phyloP scores from a whole-genome alignment of 23 red algal species.

The Gracilariopsis chorda region DNA sequence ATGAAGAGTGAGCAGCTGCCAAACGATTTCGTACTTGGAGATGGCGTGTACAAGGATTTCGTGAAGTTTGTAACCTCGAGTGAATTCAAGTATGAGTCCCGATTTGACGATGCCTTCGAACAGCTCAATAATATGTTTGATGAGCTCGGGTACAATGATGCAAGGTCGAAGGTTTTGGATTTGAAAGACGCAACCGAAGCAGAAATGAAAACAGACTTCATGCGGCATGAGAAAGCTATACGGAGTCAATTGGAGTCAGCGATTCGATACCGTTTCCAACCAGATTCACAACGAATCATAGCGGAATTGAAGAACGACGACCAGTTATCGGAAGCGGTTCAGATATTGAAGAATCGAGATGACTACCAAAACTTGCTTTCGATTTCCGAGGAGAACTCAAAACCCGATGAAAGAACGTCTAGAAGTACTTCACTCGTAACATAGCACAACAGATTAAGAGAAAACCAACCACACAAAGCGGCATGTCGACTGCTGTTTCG shows the following conservation, averaged over 20 bases:
- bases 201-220: slow-evolving; percentile 85
- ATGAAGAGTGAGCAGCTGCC: slow-evolving; percentile 6
- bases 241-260: slow-evolving; percentile 73
- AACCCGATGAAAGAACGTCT: neutral
- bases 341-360: neutral
- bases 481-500: no score
- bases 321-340: slow-evolving; percentile 57
- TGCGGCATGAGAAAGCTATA: slow-evolving; percentile 63
- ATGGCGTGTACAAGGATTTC: slow-evolving; percentile 82
- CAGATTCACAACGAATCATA: slow-evolving; percentile 73
- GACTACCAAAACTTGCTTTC: slow-evolving; percentile 27
- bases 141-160: slow-evolving; percentile 74
- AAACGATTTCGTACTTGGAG: slow-evolving; percentile 56
- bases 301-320: slow-evolving; percentile 76
- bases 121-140: slow-evolving; percentile 59
- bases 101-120: slow-evolving; percentile 82
- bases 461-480: no score
- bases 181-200: slow-evolving; percentile 34
- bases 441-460: no score
- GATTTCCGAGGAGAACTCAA: no score
- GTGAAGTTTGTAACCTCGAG: slow-evolving; percentile 55
- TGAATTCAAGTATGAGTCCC: slow-evolving; percentile 62
- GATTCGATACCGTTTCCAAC: slow-evolving; percentile 85
- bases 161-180: slow-evolving; percentile 45
- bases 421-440: no score